phyloP scores from a whole-genome alignment of 441 rosid genomes.

The Gossypium laxum region DNA sequence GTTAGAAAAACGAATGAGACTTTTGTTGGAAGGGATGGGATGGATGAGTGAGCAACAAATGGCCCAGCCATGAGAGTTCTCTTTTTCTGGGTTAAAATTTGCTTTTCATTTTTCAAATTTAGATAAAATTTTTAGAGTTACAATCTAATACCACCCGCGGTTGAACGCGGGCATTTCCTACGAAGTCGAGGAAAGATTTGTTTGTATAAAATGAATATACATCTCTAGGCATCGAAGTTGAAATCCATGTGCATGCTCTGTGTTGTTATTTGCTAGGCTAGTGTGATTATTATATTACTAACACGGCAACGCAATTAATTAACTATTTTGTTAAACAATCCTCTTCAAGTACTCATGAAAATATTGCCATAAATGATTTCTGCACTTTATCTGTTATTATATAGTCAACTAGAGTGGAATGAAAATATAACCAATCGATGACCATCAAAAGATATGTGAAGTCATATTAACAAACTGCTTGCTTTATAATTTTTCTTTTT shows the following conservation, averaged over 20 bases:
- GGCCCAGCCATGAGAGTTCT: neutral
- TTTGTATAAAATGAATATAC: neutral
- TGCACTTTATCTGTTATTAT: neutral
- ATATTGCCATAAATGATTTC: neutral
- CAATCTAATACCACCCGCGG: too few relatives aligned
- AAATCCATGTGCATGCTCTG: neutral
- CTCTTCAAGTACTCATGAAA: neutral
- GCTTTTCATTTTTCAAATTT: too few relatives aligned
- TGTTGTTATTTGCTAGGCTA: neutral
- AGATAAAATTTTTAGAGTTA: too few relatives aligned
- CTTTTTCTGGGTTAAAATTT: neutral
- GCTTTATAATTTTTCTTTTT: too few relatives aligned
- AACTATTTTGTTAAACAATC: neutral
- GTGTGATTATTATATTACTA: neutral
- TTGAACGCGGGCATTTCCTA: neutral
- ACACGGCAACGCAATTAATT: neutral
- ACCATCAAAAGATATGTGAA: too few relatives aligned
- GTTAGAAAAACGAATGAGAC: conserved; percentile 11
- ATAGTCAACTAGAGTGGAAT: too few relatives aligned
- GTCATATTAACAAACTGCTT: too few relatives aligned
- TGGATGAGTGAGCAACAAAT: neutral
- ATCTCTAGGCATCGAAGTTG: neutral
- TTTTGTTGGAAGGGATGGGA: neutral
- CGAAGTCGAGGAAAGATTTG: neutral
- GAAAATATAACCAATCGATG: too few relatives aligned